Percentiles rank a stretch among this genome's conserved stretches.
Evolutionary conservation across 805 yeast species (phyloP).

Genomic region (Schwanniomyces occidentalis): DNA sequence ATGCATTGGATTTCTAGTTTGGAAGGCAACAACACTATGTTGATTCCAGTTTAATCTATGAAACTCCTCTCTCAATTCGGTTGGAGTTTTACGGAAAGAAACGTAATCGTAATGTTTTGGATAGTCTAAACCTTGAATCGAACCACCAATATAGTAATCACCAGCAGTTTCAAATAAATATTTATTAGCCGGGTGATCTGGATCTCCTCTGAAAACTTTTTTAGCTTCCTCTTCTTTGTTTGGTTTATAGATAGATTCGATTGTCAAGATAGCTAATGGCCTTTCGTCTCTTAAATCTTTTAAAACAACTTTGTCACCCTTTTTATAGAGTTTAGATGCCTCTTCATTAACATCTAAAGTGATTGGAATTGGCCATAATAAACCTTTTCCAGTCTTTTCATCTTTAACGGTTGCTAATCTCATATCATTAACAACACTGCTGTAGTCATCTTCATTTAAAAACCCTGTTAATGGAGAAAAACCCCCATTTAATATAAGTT

Average conservation of each 20-base stretch:
- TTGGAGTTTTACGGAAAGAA: constrained; percentile 84
- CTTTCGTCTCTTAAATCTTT: constrained; percentile 80
- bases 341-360: constrained; percentile 70
- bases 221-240: constrained; percentile 78
- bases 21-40: constrained; percentile 84
- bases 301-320: constrained; percentile 67
- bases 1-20: constrained; percentile 98
- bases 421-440: constrained; percentile 64
- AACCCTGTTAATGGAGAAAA: constrained; percentile 81
- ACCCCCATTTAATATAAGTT: constrained; percentile 89
- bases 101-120: constrained; percentile 91
- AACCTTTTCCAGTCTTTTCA: constrained; percentile 48
- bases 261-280: constrained; percentile 77
- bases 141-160: constrained; percentile 86
- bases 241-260: constrained; percentile 78
- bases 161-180: constrained; percentile 75
- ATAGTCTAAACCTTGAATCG: constrained; percentile 75
- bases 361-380: constrained; percentile 91
- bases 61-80: constrained; percentile 86
- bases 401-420: constrained; percentile 56
- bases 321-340: constrained; percentile 41
- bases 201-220: constrained; percentile 92
- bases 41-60: constrained; percentile 77
- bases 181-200: constrained; percentile 90
- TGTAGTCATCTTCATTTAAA: constrained; percentile 65